Evolutionary conservation across 2,329 filamentous ascomycete genomes (phyloP).

Genomic region (Diaporthe caulivora): DNA sequence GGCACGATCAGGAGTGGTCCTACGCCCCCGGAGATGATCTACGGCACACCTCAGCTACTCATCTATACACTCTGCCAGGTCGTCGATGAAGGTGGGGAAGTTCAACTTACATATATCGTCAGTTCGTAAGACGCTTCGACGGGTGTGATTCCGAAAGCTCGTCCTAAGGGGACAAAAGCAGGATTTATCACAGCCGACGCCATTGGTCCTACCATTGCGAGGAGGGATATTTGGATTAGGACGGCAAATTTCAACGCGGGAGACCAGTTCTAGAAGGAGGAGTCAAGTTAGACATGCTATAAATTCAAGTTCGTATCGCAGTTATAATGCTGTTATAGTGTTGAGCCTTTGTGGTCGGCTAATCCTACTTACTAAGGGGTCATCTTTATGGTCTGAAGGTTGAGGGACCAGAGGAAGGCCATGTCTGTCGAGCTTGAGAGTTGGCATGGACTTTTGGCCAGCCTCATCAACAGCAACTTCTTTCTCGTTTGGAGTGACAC

Average conservation of each 20-base stretch:
- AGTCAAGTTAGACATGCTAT: background rate
- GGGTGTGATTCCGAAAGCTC: constrained; percentile 47
- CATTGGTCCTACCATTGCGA: constrained; percentile 49
- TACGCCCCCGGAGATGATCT: constrained; percentile 50
- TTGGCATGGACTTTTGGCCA: background rate
- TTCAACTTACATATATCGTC: constrained; percentile 41
- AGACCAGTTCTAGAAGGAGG: constrained; percentile 43
- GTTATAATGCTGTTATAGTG: background rate
- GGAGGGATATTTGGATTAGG: constrained; percentile 47
- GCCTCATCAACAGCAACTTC: background rate
- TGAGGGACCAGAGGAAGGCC: constrained; percentile 45
- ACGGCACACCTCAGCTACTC: constrained; percentile 3
- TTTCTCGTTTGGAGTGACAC: background rate
- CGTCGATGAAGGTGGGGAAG: background rate
- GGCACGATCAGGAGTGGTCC: constrained; percentile 47
- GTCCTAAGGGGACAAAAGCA: constrained; percentile 47
- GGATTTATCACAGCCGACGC: constrained; percentile 48
- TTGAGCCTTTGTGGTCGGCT: background rate
- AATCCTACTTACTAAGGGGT: constrained; percentile 41
- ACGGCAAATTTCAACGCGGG: constrained; percentile 43
- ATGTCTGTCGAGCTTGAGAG: constrained; percentile 40
- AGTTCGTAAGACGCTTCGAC: constrained; percentile 50
- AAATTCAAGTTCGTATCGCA: too few species aligned
- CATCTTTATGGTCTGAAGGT: constrained; percentile 43
- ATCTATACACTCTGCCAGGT: background rate